Evolutionary conservation across 2,329 filamentous ascomycete genomes (phyloP).

Genomic region (Gremmenia infestans): DNA sequence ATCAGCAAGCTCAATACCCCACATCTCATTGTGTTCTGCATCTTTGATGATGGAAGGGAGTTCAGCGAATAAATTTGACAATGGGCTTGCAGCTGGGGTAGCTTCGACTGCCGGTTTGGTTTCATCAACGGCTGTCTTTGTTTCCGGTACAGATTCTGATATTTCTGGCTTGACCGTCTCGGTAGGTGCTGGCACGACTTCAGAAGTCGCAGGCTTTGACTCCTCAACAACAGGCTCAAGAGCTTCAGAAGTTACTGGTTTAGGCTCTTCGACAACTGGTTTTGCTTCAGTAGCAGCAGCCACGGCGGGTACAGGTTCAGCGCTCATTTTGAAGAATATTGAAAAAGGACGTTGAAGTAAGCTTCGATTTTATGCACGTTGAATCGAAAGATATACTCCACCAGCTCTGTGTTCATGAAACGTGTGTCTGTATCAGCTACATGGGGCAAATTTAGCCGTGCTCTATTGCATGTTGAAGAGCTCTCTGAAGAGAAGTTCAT

Average conservation of each 20-base stretch:
- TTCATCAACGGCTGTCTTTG: constrained; percentile 4
- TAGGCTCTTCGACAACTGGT: constrained; percentile 4
- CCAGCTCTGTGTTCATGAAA: background rate
- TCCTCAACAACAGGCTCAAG: background rate
- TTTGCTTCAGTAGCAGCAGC: constrained; percentile 8
- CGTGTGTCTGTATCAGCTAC: background rate
- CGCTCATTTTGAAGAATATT: constrained; percentile 11
- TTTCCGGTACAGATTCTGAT: background rate
- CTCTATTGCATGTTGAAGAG: too few relatives aligned
- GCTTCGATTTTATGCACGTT: background rate
- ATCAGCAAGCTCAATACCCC: constrained; percentile 64
- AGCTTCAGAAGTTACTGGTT: background rate
- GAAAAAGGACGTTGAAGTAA: background rate
- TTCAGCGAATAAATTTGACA: constrained; percentile 52
- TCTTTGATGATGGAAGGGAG: constrained; percentile 54
- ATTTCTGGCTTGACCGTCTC: background rate
- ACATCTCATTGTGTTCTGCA: constrained; percentile 71
- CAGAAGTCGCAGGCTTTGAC: background rate
- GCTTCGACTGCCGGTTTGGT: constrained; percentile 1
- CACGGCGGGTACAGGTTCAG: constrained; percentile 18
- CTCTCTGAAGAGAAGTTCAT: too few relatives aligned
- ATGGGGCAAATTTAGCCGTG: background rate
- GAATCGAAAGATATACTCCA: background rate
- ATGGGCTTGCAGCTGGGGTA: constrained; percentile 24
- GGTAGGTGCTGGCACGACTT: background rate